These are phyloP conservation scores for Botrytis pseudocinerea DNA, from an alignment of 2,329 filamentous ascomycete genomes.

Conservation along the genomic window DNA sequence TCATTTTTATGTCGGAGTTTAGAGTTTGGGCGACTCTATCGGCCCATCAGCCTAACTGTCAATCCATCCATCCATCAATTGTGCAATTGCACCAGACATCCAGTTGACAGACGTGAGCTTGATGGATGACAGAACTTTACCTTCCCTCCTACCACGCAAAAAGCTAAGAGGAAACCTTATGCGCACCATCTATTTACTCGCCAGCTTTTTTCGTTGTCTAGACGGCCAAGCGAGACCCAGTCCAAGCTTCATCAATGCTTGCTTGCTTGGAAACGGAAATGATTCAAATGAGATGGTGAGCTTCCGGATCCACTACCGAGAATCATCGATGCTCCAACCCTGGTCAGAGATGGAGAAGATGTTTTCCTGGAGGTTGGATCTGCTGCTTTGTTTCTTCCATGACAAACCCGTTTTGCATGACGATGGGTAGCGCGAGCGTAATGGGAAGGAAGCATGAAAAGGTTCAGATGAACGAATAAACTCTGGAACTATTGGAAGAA, in stretches of 20 bases:
- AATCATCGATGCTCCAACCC: slow-evolving; percentile 10
- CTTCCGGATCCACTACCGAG: slow-evolving; percentile 16
- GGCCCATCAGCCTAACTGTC: not conserved
- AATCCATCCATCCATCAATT: not conserved
- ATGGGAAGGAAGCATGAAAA: slow-evolving; percentile 7
- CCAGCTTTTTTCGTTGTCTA: not conserved
- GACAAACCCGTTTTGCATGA: slow-evolving; percentile 5
- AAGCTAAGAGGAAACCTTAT: not conserved
- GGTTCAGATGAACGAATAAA: slow-evolving; percentile 5
- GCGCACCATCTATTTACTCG: not conserved
- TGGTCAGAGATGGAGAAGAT: slow-evolving; percentile 19
- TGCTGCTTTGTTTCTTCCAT: slow-evolving; percentile 1
- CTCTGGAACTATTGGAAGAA: slow-evolving; percentile 4
- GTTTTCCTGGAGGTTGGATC: slow-evolving; percentile 17
- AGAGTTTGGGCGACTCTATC: not conserved
- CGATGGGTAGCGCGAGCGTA: slow-evolving; percentile 10
- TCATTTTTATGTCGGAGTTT: not conserved
- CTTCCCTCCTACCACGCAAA: not conserved
- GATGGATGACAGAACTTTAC: slow-evolving; percentile 6
- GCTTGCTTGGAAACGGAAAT: not conserved
- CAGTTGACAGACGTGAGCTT: not conserved
- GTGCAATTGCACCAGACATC: not conserved
- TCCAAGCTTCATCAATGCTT: slow-evolving; percentile 18
- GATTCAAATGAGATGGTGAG: slow-evolving; percentile 11
- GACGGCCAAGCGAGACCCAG: slow-evolving; percentile 11